Evolutionary conservation across 2,329 filamentous ascomycete species (phyloP).

Genomic region (Lasiodiplodia sp.): DNA sequence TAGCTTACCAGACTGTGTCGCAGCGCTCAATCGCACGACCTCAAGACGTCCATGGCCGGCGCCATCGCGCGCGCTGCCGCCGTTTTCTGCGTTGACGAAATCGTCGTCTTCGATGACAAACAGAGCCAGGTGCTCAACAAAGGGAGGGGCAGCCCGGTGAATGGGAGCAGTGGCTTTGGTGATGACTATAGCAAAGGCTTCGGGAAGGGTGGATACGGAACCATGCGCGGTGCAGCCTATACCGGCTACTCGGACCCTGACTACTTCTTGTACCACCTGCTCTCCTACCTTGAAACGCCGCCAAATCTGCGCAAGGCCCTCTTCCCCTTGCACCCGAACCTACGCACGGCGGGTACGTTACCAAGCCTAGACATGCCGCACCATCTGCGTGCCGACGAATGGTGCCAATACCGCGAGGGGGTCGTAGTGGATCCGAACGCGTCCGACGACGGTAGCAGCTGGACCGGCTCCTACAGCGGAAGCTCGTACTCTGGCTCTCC

Average conservation of each 20-base stretch:
- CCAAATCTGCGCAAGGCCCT: slow-evolving; percentile 79
- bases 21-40: slow-evolving; percentile 73
- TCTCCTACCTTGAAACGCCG: slow-evolving; percentile 84
- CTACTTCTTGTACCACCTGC: slow-evolving; percentile 79
- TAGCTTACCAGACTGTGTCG: slow-evolving; percentile 52
- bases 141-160: slow-evolving; percentile 18
- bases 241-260: slow-evolving; percentile 64
- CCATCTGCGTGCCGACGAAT: slow-evolving; percentile 78
- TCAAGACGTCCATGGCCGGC: slow-evolving; percentile 75
- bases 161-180: slow-evolving; percentile 40
- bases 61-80: slow-evolving; percentile 81
- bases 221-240: slow-evolving; percentile 43
- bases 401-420: slow-evolving; percentile 81
- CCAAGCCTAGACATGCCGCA: slow-evolving; percentile 86
- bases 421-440: slow-evolving; percentile 60
- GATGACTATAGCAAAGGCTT: slow-evolving; percentile 50
- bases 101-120: slow-evolving; percentile 82
- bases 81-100: slow-evolving; percentile 84
- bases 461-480: slow-evolving; percentile 20
- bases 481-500: slow-evolving; percentile 18
- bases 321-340: slow-evolving; percentile 80
- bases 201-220: slow-evolving; percentile 40
- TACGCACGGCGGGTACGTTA: slow-evolving; percentile 74
- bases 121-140: slow-evolving; percentile 40
- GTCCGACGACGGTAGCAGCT: slow-evolving; percentile 12